Evolutionary conservation across 208 protist genomes (phyloP).

Genomic region (Leishmania guyanensis): DNA sequence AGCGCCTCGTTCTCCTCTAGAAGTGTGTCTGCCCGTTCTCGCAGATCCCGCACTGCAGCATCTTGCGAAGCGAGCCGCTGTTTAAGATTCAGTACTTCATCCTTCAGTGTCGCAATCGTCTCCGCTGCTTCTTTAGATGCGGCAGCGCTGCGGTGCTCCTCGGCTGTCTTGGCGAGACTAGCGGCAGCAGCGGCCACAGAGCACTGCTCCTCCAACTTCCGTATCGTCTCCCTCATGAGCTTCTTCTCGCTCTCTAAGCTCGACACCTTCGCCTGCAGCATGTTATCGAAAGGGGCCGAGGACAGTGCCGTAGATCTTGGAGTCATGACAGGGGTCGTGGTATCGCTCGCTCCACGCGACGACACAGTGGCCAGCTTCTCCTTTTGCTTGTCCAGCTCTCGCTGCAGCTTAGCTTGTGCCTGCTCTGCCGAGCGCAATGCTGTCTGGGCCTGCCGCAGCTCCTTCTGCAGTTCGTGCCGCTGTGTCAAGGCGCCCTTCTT

Average conservation of each 20-base stretch:
- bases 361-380: neutral
- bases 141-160: neutral
- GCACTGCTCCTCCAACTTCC: slow-evolving; percentile 15
- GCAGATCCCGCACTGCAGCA: neutral
- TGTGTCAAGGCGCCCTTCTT: slow-evolving; percentile 2
- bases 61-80: neutral
- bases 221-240: slow-evolving; percentile 11
- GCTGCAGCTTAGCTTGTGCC: slow-evolving; percentile 25
- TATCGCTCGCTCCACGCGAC: slow-evolving; percentile 3
- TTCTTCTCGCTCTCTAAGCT: slow-evolving; percentile 12
- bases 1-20: neutral
- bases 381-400: slow-evolving; percentile 28
- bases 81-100: neutral
- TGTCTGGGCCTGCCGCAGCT: slow-evolving; percentile 19
- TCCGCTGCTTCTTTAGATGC: neutral
- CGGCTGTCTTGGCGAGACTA: neutral
- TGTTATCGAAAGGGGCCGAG: neutral
- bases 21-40: neutral
- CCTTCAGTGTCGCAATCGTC: neutral
- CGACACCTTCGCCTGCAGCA: slow-evolving; percentile 9
- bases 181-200: slow-evolving; percentile 4
- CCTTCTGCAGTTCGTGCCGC: slow-evolving; percentile 16
- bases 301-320: neutral
- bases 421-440: slow-evolving; percentile 7
- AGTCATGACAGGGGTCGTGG: slow-evolving; percentile 9